phyloP scores from a whole-genome alignment of 2,329 filamentous ascomycete genomes.

The Boeremia exigua region DNA sequence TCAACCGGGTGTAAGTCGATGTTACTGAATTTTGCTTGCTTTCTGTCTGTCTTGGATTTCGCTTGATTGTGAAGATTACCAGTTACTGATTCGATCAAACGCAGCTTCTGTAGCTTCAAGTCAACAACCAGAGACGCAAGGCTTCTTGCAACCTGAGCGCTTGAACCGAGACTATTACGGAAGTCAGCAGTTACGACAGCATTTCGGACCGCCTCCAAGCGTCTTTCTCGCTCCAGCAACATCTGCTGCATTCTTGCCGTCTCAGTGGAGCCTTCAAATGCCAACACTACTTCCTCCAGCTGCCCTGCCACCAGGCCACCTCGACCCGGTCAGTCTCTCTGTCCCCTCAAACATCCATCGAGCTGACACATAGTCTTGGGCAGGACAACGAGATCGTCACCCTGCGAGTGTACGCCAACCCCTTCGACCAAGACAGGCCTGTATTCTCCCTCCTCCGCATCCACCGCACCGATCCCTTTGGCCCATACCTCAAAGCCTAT shows the following conservation, averaged over 20 bases:
- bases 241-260: background rate
- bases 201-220: background rate
- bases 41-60: background rate
- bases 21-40: background rate
- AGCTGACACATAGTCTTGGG: background rate
- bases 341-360: no score
- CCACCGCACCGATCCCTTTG: conserved; percentile 11
- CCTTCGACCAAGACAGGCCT: conserved; percentile 12
- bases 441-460: conserved; percentile 26
- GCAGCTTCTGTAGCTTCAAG: background rate
- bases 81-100: background rate
- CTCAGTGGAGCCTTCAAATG: background rate
- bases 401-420: conserved; percentile 22
- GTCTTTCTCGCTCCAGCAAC: background rate
- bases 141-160: background rate
- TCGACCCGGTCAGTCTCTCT: no score
- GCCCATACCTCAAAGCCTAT: conserved; percentile 21
- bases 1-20: conserved; percentile 1
- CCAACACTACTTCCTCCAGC: background rate
- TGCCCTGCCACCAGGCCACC: no score
- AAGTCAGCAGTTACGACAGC: background rate
- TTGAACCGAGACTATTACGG: background rate
- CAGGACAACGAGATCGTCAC: conserved; percentile 1
- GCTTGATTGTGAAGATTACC: background rate
- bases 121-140: background rate